phyloP scores from a whole-genome alignment of 441 rosid genomes.

The Biscutella laevigata region DNA sequence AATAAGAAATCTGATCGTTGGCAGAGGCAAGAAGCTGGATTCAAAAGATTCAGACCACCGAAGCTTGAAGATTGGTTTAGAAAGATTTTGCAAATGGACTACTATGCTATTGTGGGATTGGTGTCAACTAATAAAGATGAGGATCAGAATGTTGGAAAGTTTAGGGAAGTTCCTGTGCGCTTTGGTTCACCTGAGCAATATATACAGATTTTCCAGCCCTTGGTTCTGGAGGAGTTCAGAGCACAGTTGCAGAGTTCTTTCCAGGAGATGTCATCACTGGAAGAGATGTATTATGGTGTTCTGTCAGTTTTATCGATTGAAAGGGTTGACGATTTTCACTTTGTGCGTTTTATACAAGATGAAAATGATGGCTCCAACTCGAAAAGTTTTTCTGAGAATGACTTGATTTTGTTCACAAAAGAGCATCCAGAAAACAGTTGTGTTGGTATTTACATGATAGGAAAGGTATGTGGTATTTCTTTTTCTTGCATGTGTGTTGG shows the following conservation, averaged over 20 bases:
- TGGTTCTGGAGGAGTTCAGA: conserved; percentile 95
- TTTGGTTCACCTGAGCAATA: conserved; percentile 84
- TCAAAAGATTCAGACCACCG: conserved; percentile 81
- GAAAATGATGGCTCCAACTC: conserved; percentile 48
- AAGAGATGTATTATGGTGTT: conserved; percentile 66
- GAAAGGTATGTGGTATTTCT: conserved; percentile 55
- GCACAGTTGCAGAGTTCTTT: conserved; percentile 85
- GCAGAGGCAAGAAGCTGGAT: conserved; percentile 48
- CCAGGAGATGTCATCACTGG: conserved; percentile 79
- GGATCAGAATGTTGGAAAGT: conserved; percentile 34
- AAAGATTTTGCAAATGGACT: conserved; percentile 81
- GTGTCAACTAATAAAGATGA: conserved; percentile 43
- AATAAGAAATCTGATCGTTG: conserved; percentile 47
- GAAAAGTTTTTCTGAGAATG: conserved; percentile 77
- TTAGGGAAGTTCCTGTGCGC: conserved; percentile 82
- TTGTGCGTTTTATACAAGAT: conserved; percentile 89
- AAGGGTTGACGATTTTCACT: conserved; percentile 95
- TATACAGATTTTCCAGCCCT: conserved; percentile 72
- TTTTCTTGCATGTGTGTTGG: conserved; percentile 6
- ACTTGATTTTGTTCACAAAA: conserved; percentile 86
- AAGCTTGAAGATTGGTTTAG: conserved; percentile 96
- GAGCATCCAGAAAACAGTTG: conserved; percentile 49
- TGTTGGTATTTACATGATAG: conserved; percentile 69
- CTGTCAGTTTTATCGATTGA: conserved; percentile 87
- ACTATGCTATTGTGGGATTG: conserved; percentile 66